Conservation (phyloP, 352 stramenopile genomes). For the Phytopythium helicoides region DNA sequence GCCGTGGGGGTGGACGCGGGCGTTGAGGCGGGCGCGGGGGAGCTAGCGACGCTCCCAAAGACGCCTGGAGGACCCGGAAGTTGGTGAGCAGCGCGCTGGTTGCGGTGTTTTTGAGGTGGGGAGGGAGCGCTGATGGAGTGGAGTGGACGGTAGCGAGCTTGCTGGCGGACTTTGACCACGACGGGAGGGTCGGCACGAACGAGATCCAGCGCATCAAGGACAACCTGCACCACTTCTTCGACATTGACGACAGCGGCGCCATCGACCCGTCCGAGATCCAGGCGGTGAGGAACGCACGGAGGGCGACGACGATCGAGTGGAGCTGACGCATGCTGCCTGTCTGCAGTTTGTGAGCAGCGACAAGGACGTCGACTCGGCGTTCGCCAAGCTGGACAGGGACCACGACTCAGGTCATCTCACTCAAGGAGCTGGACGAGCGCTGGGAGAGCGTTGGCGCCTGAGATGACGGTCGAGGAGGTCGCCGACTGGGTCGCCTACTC, state of each 20-base stretch:
- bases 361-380: constrained; percentile 63
- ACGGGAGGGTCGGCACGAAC: constrained; percentile 63
- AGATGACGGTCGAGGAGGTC: constrained; percentile 85
- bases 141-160: constrained; percentile 45
- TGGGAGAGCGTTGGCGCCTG: constrained; percentile 77
- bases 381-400: constrained; percentile 77
- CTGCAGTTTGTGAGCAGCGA: constrained; percentile 50
- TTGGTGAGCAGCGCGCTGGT: constrained; percentile 21
- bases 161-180: constrained; percentile 76
- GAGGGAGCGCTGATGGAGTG: not conserved
- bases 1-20: constrained; percentile 14
- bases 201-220: constrained; percentile 84
- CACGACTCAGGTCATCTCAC: constrained; percentile 80
- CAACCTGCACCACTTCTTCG: constrained; percentile 78
- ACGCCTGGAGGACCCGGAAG: constrained; percentile 34
- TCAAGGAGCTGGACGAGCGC: constrained; percentile 77
- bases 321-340: too few relatives aligned
- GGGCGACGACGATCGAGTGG: too few relatives aligned
- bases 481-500: constrained; percentile 79
- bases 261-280: constrained; percentile 76
- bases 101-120: not conserved
- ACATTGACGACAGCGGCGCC: constrained; percentile 72
- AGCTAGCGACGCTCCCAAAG: too few relatives aligned
- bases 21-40: too few relatives aligned
- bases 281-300: too few relatives aligned